Conservation (phyloP, 352 stramenopile species). For the Phytophthora lateralis region DNA sequence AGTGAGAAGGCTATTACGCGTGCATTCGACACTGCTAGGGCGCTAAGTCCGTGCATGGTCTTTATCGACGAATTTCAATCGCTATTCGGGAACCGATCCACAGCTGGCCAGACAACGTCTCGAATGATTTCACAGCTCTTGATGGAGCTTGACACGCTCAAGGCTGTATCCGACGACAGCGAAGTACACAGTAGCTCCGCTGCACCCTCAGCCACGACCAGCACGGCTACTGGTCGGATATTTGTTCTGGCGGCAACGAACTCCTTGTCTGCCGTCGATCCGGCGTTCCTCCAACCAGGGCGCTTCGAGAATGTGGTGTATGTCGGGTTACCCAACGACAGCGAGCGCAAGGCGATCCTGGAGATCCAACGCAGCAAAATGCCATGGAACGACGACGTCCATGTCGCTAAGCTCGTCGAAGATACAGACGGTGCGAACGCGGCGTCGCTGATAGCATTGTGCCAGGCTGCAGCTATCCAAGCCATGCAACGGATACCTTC, state of each 20-base stretch:
- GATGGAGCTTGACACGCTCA: slow-evolving; percentile 80
- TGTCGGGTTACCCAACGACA: slow-evolving; percentile 60
- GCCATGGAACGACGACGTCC: slow-evolving; percentile 65
- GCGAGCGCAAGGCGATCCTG: slow-evolving; percentile 69
- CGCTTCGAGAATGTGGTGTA: slow-evolving; percentile 87
- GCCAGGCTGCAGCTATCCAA: slow-evolving; percentile 70
- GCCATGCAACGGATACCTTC: slow-evolving; percentile 68
- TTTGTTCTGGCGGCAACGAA: slow-evolving; percentile 88
- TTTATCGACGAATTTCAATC: slow-evolving; percentile 92
- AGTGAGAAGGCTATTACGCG: slow-evolving; percentile 82
- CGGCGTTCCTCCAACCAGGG: slow-evolving; percentile 82
- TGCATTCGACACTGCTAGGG: slow-evolving; percentile 72
- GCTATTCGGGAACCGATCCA: slow-evolving; percentile 80
- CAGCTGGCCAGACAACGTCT: slow-evolving; percentile 75
- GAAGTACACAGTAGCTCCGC: slow-evolving; percentile 21
- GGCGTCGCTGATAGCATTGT: slow-evolving; percentile 75
- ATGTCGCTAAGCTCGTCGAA: slow-evolving; percentile 52
- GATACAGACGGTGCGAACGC: slow-evolving; percentile 71
- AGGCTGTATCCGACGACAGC: slow-evolving; percentile 53
- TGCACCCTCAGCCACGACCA: slow-evolving; percentile 6
- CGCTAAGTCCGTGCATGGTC: slow-evolving; percentile 82
- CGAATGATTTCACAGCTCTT: slow-evolving; percentile 88
- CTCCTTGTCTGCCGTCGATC: slow-evolving; percentile 72
- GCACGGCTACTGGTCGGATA: slow-evolving; percentile 46
- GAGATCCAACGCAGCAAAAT: slow-evolving; percentile 69